Percentiles rank a stretch among this genome's conserved stretches.
Conservation (phyloP, 805 yeast genomes). For the Candida sonorensis region DNA sequence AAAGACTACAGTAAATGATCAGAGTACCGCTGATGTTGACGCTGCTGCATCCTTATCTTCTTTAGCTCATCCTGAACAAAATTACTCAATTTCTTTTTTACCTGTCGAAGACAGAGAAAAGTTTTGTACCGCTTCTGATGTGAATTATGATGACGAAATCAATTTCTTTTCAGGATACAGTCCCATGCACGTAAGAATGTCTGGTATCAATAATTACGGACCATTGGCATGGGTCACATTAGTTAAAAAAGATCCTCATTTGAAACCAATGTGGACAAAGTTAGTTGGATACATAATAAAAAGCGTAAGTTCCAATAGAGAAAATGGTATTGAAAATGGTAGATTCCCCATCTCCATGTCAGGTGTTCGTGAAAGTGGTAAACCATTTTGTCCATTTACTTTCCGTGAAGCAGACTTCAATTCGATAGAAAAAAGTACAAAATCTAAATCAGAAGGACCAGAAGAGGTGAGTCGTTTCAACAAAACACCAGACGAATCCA, state of each 20-base stretch:
- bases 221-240: slow-evolving; percentile 45
- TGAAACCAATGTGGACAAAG: slow-evolving; percentile 29
- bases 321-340: too few relatives aligned
- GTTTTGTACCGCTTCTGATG: slow-evolving; percentile 5
- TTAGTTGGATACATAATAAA: slow-evolving; percentile 16
- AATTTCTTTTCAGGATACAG: slow-evolving; percentile 36
- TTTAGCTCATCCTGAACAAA: background rate
- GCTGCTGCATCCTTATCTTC: background rate
- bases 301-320: too few relatives aligned
- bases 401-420: too few relatives aligned
- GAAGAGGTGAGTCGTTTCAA: too few relatives aligned
- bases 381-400: too few relatives aligned
- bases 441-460: too few relatives aligned
- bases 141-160: slow-evolving; percentile 29
- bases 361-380: too few relatives aligned
- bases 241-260: slow-evolving; percentile 39
- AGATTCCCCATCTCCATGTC: too few relatives aligned
- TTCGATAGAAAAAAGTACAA: slow-evolving; percentile 9
- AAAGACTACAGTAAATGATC: background rate
- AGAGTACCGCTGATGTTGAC: background rate
- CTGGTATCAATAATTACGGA: slow-evolving; percentile 41
- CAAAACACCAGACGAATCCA: too few relatives aligned
- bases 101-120: too few relatives aligned
- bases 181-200: slow-evolving; percentile 35
- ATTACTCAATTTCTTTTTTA: too few relatives aligned